Conservation (phyloP, 1,284 basidiomycete genomes). For the Ceratobasidium sp. region DNA sequence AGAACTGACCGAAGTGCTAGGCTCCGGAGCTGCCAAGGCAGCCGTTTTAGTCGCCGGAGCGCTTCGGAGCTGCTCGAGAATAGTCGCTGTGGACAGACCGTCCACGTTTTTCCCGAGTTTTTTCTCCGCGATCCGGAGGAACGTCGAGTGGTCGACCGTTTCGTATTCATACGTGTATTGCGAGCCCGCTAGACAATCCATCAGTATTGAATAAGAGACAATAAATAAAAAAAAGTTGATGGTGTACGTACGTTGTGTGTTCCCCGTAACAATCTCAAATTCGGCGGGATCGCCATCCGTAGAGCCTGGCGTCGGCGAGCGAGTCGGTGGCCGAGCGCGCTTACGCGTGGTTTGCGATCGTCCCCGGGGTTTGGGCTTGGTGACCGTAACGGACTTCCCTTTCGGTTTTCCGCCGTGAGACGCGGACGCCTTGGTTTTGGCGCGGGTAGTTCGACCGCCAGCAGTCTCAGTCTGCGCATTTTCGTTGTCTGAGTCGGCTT, state of each 20-base stretch:
- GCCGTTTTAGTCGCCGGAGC: neutral
- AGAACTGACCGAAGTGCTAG: neutral
- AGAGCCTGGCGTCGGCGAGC: neutral
- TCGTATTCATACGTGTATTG: constrained; percentile 7
- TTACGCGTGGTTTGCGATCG: neutral
- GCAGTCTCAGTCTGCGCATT: too few relatives aligned
- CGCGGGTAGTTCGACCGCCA: neutral
- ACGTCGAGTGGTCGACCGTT: neutral
- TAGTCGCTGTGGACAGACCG: neutral
- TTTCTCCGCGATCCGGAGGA: constrained; percentile 21
- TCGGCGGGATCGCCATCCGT: neutral
- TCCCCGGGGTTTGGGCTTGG: neutral
- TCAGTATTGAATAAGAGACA: neutral
- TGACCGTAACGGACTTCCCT: neutral
- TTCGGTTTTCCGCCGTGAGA: neutral
- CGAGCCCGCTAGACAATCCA: neutral
- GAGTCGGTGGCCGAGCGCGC: neutral
- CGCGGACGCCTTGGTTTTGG: neutral
- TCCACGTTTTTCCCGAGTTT: neutral
- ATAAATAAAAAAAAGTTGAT: neutral
- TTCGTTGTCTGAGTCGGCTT: neutral
- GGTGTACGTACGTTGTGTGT: neutral
- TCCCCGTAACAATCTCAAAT: neutral
- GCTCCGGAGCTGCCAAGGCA: neutral
- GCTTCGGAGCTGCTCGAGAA: neutral